phyloP scores from a whole-genome alignment of 1,284 basidiomycete species.

The Tilletia walkeri region DNA sequence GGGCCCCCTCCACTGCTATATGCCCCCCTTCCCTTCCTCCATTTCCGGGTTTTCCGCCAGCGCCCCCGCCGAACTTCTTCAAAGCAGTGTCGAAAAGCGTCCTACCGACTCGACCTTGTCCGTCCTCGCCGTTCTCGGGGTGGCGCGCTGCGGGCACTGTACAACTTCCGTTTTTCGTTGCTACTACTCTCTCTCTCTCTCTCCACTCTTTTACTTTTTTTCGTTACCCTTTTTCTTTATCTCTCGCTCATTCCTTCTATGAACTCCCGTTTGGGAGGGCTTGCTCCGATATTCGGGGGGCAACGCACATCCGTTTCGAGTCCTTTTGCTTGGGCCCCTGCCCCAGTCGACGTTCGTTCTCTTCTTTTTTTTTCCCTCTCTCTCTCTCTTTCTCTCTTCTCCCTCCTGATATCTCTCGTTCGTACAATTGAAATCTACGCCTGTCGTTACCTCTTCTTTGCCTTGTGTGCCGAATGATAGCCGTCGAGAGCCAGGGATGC shows the following conservation, averaged over 20 bases:
- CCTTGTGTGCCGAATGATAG: too few species aligned
- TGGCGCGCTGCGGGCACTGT: too few species aligned
- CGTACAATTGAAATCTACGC: too few species aligned
- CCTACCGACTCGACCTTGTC: background rate
- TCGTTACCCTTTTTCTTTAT: background rate
- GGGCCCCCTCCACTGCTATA: too few species aligned
- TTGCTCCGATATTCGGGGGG: too few species aligned
- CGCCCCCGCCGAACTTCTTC: background rate
- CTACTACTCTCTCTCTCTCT: conserved; percentile 6
- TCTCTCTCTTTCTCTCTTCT: background rate
- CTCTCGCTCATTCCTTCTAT: background rate
- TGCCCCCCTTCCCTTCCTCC: too few species aligned
- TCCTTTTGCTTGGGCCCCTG: too few species aligned
- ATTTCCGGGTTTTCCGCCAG: background rate
- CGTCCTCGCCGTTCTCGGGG: background rate
- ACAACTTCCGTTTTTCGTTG: too few species aligned
- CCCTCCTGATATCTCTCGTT: background rate
- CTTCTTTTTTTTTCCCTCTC: conserved; percentile 8
- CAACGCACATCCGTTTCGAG: too few species aligned
- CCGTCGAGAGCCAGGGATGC: too few species aligned
- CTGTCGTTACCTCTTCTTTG: too few species aligned
- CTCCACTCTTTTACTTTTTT: background rate
- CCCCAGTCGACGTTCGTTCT: background rate
- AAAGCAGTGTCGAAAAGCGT: background rate
- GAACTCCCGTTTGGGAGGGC: background rate